Conservation (phyloP, 345 rosid species). For the Sapria himalayana region DNA sequence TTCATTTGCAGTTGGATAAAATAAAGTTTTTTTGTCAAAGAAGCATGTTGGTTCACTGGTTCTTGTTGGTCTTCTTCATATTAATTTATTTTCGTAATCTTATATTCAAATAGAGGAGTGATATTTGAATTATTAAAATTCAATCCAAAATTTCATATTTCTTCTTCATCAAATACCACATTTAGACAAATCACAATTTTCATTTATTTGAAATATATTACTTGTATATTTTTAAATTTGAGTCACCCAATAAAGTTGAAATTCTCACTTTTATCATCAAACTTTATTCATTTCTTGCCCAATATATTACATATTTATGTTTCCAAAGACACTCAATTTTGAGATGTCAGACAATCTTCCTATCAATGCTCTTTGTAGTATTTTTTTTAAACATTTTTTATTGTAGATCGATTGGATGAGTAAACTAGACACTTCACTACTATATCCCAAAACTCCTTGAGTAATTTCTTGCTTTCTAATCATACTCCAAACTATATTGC, state of each 20-base stretch:
- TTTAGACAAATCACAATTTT: too few species aligned
- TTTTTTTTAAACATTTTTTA: background rate
- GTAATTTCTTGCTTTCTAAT: background rate
- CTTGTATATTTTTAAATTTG: background rate
- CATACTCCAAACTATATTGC: conserved; percentile 4
- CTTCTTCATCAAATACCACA: too few species aligned
- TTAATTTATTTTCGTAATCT: too few species aligned
- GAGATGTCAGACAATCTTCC: background rate
- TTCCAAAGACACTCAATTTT: background rate
- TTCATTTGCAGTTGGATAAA: too few species aligned
- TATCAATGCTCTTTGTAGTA: background rate
- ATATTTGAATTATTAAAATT: too few species aligned
- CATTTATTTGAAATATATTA: too few species aligned
- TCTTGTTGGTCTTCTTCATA: too few species aligned
- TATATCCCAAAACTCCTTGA: background rate
- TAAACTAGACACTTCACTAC: background rate
- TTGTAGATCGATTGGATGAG: conserved; percentile 1
- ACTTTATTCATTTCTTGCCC: background rate
- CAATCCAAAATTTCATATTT: too few species aligned
- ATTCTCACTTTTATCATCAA: background rate
- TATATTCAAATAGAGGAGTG: too few species aligned
- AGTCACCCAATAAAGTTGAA: background rate
- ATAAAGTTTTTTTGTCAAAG: too few species aligned
- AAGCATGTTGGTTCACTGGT: too few species aligned
- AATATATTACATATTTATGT: background rate